Evolutionary conservation across 1,284 basidiomycete genomes (phyloP), one percentile per base, ranked within the genome.

Genomic region (Austroboletus novae-zelandiae): DNA sequence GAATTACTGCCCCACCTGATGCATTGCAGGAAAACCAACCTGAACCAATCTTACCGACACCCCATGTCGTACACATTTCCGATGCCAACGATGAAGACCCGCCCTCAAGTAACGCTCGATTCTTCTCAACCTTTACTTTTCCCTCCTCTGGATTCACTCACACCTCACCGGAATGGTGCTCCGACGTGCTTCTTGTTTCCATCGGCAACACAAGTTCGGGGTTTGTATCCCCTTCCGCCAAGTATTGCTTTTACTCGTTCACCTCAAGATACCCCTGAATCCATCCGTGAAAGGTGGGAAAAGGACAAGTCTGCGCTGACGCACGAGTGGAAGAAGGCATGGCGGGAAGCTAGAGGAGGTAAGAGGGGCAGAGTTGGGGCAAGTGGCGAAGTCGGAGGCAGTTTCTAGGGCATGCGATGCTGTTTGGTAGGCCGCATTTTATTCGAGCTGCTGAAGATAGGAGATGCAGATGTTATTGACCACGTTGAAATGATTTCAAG

Each of bases 311-410:
- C 76, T 1, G 83, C 85, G 48, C 69, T 93, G 64, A 94, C 91
- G 43, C 75, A 71, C 51, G 88, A 83, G 48, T 94, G 89, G 88
- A 94, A 92, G 72, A 80, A 81, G 59, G 71, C 86, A 35, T 82
- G 81, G 67, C 79, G 86, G 50, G 91, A 94, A 65, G 91, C 89
- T n/a, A 78, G 77, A 49, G 87, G 87, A 63, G 73, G 83, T 36
- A 79, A 78, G 59, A 76, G 79, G 56, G 72, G 87, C 45, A 74
- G 79, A 58, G 75, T 78, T 43, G 78, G 78, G 23, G 75, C 81
- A 51, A 78, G 77, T 9, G 80, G 71, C 31, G 72, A 68, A 10
- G 65, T 41, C 13, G 52, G 40, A n/a, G 51, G 48, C 4, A 43
- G 42, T 15, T 48, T 51, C 36, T 64, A 39, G 23, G 23, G 23